Evolutionary conservation across 139 green algal genomes (phyloP), one percentile per base, ranked within the genome.

Genomic region (Zygnema circumcarinatum): DNA sequence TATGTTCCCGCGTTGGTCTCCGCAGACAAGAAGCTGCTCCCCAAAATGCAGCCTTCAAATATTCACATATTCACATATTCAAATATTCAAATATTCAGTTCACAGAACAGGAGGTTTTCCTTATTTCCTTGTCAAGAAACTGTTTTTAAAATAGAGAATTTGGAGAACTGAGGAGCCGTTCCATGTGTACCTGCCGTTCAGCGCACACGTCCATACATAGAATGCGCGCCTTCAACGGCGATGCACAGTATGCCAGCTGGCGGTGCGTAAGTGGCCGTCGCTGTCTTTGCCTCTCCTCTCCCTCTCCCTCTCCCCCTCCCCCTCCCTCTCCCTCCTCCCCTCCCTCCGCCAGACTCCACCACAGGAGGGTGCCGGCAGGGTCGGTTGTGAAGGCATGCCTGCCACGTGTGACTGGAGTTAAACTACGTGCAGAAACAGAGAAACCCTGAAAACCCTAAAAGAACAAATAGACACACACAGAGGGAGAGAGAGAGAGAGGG

Each of bases 381-480:
- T 86, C 53, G 31, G 79, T 86, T 78, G 79, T 86, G 52, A 86
- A 86, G 1, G 67, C 76, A 31, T 84, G 76, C 76, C 76, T 84
- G 76, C 21, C 3, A 29, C n/a, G 25, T 79, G n/a, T 38, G 16
- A 67, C 32, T n/a, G 31, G 36, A 2, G 16, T 1, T 32, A 20
- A 39, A 67, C 25, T 29, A 72, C 54, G 54, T 29, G 29, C 54
- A 33, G 25, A 72, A 25, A 72, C 54, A 72, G 25, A 72, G 25
- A 72, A 25, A 33, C 54, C 54, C 54, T 33, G 29, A 72, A 25
- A 72, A 25, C 25, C 54, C 54, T 72, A 72, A 25, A 72, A 33
- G 54, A 25, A 72, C 54, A 29, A 25, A 72, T 25, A 72, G 54
- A 72, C 54, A 72, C 54, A 72, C 54, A 72, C 54, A 72, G 25